Conservation (phyloP, 345 rosid species). For the Hibiscus tridactylites region DNA sequence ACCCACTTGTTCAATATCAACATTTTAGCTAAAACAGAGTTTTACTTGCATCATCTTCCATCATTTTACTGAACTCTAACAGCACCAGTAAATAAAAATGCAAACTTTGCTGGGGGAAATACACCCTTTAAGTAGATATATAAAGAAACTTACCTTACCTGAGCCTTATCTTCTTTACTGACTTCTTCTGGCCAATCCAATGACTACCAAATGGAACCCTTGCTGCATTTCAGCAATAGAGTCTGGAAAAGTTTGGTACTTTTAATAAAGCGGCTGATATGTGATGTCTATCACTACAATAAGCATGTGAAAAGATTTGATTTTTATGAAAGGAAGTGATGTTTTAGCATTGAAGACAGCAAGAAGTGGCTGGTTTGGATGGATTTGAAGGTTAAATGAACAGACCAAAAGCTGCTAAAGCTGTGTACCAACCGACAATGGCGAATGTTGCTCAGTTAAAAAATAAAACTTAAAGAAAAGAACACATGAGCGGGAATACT, state of each 20-base stretch:
- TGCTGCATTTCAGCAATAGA: slow-evolving; percentile 3
- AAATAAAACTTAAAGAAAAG: background rate
- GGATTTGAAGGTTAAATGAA: slow-evolving; percentile 27
- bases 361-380: slow-evolving; percentile 14
- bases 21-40: slow-evolving; percentile 7
- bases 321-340: slow-evolving; percentile 8
- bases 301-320: slow-evolving; percentile 7
- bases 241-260: background rate
- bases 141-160: background rate
- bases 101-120: background rate
- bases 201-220: background rate
- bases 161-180: background rate
- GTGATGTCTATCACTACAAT: background rate
- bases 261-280: background rate
- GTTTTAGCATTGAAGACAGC: slow-evolving; percentile 20
- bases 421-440: slow-evolving; percentile 26
- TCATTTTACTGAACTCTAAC: background rate
- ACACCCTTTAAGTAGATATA: background rate
- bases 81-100: background rate
- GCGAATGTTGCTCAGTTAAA: slow-evolving; percentile 22
- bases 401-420: slow-evolving; percentile 18
- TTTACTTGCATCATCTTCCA: slow-evolving; percentile 10
- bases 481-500: slow-evolving; percentile 6
- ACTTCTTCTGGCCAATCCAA: background rate
- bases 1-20: slow-evolving; percentile 10